Percentiles rank a stretch among this genome's conserved stretches.
phyloP scores from a whole-genome alignment of 2,329 filamentous ascomycete species.

The Tympanopsis confertula region DNA sequence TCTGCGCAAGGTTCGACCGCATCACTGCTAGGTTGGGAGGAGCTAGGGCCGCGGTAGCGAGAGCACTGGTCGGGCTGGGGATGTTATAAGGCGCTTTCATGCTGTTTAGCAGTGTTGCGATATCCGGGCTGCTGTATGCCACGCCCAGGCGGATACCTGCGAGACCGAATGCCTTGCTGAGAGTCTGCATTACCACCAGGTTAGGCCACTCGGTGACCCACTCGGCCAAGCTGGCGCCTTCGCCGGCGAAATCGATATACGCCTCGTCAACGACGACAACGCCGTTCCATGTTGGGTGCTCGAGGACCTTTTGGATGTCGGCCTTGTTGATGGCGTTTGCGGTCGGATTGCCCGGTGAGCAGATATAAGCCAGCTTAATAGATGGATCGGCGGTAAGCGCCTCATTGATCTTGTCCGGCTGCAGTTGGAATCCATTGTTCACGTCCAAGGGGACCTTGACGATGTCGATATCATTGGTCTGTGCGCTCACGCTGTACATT shows the following conservation, averaged over 20 bases:
- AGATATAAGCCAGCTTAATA: constrained; percentile 86
- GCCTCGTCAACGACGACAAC: constrained; percentile 89
- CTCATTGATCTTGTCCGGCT: constrained; percentile 56
- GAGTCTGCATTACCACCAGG: constrained; percentile 59
- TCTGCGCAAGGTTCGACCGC: constrained; percentile 38
- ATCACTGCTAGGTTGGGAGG: constrained; percentile 43
- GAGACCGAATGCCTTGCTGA: constrained; percentile 60
- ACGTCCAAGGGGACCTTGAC: constrained; percentile 74
- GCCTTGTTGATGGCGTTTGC: constrained; percentile 66
- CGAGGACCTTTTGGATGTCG: constrained; percentile 62
- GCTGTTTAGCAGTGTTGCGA: constrained; percentile 50
- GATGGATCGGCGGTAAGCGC: constrained; percentile 44
- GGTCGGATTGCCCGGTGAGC: constrained; percentile 91
- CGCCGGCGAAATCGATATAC: constrained; percentile 62
- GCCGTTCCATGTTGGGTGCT: constrained; percentile 89
- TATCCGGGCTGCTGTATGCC: constrained; percentile 45
- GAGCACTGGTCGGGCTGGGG: constrained; percentile 50
- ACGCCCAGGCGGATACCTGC: constrained; percentile 55
- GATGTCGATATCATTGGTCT: constrained; percentile 82
- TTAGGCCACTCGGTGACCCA: constrained; percentile 60
- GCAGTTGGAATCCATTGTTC: constrained; percentile 62
- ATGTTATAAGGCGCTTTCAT: constrained; percentile 63
- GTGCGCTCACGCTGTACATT: constrained; percentile 92
- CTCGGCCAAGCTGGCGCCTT: constrained; percentile 49
- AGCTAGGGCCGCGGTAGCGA: constrained; percentile 46